Evolutionary conservation across 2,329 filamentous ascomycete species (phyloP), one percentile per base, ranked within the genome.

Genomic region (Septoria linicola): DNA sequence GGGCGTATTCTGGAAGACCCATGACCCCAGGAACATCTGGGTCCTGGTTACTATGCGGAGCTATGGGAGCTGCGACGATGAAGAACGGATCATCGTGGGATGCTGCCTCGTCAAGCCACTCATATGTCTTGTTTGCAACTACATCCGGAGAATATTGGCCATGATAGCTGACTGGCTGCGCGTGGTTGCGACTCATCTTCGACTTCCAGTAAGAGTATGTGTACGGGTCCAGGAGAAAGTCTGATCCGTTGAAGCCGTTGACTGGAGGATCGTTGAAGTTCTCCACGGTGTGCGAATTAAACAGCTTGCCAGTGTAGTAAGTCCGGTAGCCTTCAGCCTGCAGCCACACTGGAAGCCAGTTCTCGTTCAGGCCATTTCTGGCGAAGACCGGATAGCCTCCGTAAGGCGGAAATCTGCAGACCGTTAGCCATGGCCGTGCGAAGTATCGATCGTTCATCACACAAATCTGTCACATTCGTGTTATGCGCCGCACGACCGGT

Each of bases 291-390:
- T 87, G 83, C 0, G 77, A 73, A 57, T 88, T 88, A 68, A 85
- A 84, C 3, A 87, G 72, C 64, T 89, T 88, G 13, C 83, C 47
- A 59, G 80, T 77, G 60, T 88, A 88, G 61, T 85, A 88, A 0
- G 85, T 88, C 59, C 81, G 80, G 63, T 88, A 88, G 0, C 84
- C 84, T 0, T 78, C 80, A 3, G 78, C 66, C 56, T 87, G 82
- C 17, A 89, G 68, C 84, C 85, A 89, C 0, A 88, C 67, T 0
- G 85, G 85, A 0, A 88, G 74, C 55, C 84, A 88, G 35, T 84
- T 77, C 1, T 85, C 78, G 54, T 88, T 87, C 48, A 80, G 74
- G 0, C 84, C 84, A 35, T 84, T 74, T 3, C 72, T 69, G 11
- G 87, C 70, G 49, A 88, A 85, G 60, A 87, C 86, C 1, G 81